Evolutionary conservation across 805 yeast genomes (phyloP).

Genomic region (Cyberlindnera maritima): DNA sequence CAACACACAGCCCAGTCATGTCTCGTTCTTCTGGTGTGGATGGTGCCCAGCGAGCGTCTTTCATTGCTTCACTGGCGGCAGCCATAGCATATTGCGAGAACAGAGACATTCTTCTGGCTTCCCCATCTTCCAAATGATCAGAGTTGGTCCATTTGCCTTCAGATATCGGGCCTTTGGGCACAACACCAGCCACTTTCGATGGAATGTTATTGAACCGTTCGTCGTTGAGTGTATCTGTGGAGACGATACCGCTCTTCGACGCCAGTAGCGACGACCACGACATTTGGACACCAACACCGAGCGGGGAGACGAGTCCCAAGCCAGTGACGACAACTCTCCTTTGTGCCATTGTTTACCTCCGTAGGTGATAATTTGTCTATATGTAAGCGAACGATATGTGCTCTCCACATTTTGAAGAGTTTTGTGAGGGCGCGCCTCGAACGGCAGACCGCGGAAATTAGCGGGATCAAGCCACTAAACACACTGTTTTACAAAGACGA

Average conservation of each 20-base stretch:
- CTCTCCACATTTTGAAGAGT: background rate
- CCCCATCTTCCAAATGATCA: slow-evolving; percentile 44
- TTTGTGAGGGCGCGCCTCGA: too few relatives aligned
- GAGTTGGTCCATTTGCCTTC: slow-evolving; percentile 51
- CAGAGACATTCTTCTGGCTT: slow-evolving; percentile 56
- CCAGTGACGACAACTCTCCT: slow-evolving; percentile 88
- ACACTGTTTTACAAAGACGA: too few relatives aligned
- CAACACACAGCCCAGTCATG: slow-evolving; percentile 75
- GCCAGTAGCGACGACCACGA: slow-evolving; percentile 55
- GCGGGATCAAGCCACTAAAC: too few relatives aligned
- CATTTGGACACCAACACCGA: slow-evolving; percentile 64
- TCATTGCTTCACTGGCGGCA: slow-evolving; percentile 75
- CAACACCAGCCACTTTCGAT: slow-evolving; percentile 69
- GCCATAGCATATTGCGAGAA: slow-evolving; percentile 78
- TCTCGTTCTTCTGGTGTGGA: slow-evolving; percentile 31
- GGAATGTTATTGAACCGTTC: slow-evolving; percentile 49
- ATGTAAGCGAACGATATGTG: background rate
- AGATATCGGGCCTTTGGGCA: slow-evolving; percentile 47
- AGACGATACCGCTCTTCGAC: slow-evolving; percentile 55
- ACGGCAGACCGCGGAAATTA: too few relatives aligned
- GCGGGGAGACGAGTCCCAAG: slow-evolving; percentile 79
- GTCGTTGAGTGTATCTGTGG: slow-evolving; percentile 40
- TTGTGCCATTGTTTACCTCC: slow-evolving; percentile 16
- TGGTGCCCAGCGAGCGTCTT: slow-evolving; percentile 58
- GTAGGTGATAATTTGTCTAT: background rate